These are phyloP conservation scores for Annulohypoxylon maeteangense DNA, from an alignment of 495 filamentous ascomycete species.

Conservation along the genomic window DNA sequence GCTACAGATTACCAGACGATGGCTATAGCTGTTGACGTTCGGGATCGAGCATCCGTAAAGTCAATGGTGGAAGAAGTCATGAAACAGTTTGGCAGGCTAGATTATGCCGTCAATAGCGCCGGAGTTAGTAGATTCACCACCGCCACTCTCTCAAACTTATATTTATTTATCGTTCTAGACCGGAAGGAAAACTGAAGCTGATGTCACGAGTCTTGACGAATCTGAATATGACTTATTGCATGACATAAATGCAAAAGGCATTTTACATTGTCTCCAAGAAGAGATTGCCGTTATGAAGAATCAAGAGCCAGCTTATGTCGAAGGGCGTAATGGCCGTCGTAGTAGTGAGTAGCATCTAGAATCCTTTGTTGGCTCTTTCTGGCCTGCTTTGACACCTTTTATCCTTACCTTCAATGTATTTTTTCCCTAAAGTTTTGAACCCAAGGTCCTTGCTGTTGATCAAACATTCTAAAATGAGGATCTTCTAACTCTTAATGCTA, in stretches of 20 bases:
- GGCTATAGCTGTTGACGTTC: constrained; percentile 43
- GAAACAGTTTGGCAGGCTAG: constrained; percentile 45
- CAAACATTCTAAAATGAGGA: background rate
- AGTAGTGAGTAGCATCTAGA: background rate
- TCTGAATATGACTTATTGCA: constrained; percentile 38
- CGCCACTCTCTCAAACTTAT: background rate
- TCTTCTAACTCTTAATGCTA: background rate
- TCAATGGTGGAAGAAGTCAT: constrained; percentile 37
- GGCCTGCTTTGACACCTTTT: background rate
- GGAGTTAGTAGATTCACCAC: constrained; percentile 38
- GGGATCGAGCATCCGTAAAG: constrained; percentile 41
- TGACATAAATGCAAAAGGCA: constrained; percentile 39
- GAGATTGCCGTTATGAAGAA: constrained; percentile 39
- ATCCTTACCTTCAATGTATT: too few species aligned
- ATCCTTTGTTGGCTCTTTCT: background rate
- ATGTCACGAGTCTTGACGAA: constrained; percentile 2
- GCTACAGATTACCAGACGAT: constrained; percentile 33
- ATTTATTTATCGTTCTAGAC: background rate
- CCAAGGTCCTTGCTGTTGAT: background rate
- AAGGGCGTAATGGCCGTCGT: constrained; percentile 28
- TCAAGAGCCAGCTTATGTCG: constrained; percentile 34
- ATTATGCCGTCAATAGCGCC: constrained; percentile 50
- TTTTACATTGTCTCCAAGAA: constrained; percentile 34
- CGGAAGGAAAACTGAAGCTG: background rate
- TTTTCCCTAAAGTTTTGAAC: too few species aligned